Evolutionary conservation across 352 stramenopile species (phyloP).

Genomic region (Phytophthora pseudosyringae): DNA sequence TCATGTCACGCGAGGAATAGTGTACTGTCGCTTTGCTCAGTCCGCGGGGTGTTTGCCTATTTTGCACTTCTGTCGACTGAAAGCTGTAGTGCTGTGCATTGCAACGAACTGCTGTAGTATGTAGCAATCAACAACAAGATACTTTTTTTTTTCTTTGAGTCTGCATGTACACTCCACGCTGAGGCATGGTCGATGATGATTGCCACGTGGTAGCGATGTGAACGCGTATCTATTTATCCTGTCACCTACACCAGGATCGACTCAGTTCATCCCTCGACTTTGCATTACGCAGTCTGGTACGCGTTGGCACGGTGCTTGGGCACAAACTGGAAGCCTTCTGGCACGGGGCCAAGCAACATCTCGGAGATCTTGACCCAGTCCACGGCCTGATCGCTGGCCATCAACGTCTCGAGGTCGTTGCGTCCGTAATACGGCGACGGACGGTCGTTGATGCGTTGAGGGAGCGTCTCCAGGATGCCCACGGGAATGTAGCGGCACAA

Average conservation of each 20-base stretch:
- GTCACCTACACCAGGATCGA: not conserved
- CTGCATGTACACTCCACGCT: not conserved
- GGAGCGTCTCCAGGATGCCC: conserved; percentile 94
- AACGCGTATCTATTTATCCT: conserved; percentile 18
- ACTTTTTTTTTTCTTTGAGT: too few relatives aligned
- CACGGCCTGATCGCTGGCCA: conserved; percentile 93
- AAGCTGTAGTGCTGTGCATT: too few relatives aligned
- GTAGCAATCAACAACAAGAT: too few relatives aligned
- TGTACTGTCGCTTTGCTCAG: too few relatives aligned
- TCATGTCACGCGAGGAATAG: too few relatives aligned
- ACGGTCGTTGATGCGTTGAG: conserved; percentile 98
- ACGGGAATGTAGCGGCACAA: conserved; percentile 98
- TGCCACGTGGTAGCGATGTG: not conserved
- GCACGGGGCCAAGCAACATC: conserved; percentile 97
- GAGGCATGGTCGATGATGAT: not conserved
- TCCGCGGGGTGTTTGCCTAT: too few relatives aligned
- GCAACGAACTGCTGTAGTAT: too few relatives aligned
- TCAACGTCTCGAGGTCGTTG: conserved; percentile 98
- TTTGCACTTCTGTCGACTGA: too few relatives aligned
- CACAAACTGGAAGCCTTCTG: conserved; percentile 93
- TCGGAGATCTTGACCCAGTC: conserved; percentile 99
- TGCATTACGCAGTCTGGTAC: conserved; percentile 64
- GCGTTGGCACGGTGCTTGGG: conserved; percentile 99
- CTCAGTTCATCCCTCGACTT: not conserved
- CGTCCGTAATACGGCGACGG: conserved; percentile 93